Percentiles rank a stretch among this genome's conserved stretches.
Evolutionary conservation across 2,329 filamentous ascomycete genomes (phyloP).

Genomic region (Aaosphaeria pasadenensis): DNA sequence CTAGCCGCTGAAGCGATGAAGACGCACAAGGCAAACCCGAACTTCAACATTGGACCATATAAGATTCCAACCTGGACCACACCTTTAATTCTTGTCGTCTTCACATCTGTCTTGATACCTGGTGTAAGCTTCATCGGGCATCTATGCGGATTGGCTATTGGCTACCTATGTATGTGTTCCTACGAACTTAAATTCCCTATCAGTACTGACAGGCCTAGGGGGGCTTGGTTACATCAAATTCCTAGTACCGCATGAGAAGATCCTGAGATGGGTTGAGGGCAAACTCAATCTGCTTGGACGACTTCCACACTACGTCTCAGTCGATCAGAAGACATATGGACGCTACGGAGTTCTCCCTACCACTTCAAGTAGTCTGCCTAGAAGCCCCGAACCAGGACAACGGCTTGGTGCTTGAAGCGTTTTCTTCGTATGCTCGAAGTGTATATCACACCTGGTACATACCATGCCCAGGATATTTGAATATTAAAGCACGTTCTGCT

Average conservation of each 20-base stretch:
- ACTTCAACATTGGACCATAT: conserved; percentile 62
- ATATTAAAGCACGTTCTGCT: too few species aligned
- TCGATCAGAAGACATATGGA: conserved; percentile 94
- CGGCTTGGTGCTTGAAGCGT: conserved; percentile 21
- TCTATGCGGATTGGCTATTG: conserved; percentile 75
- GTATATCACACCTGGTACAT: too few species aligned
- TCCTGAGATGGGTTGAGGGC: conserved; percentile 81
- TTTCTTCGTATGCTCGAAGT: too few species aligned
- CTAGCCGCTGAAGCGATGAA: conserved; percentile 82
- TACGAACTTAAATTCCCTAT: neutral
- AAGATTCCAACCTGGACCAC: conserved; percentile 91
- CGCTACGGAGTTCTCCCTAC: conserved; percentile 81
- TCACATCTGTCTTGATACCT: conserved; percentile 74
- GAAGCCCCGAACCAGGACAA: conserved; percentile 29
- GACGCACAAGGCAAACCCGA: conserved; percentile 77
- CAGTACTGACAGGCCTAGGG: conserved; percentile 47
- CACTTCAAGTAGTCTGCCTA: conserved; percentile 16
- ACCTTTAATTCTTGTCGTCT: conserved; percentile 72
- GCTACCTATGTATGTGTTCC: conserved; percentile 70
- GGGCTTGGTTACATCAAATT: conserved; percentile 87
- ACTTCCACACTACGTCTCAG: conserved; percentile 86
- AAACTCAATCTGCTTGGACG: conserved; percentile 82
- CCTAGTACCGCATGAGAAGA: conserved; percentile 83
- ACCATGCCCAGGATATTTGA: too few species aligned
- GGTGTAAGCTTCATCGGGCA: conserved; percentile 84